phyloP scores from a whole-genome alignment of 495 filamentous ascomycete genomes.

The Corynascus novoguineensis region DNA sequence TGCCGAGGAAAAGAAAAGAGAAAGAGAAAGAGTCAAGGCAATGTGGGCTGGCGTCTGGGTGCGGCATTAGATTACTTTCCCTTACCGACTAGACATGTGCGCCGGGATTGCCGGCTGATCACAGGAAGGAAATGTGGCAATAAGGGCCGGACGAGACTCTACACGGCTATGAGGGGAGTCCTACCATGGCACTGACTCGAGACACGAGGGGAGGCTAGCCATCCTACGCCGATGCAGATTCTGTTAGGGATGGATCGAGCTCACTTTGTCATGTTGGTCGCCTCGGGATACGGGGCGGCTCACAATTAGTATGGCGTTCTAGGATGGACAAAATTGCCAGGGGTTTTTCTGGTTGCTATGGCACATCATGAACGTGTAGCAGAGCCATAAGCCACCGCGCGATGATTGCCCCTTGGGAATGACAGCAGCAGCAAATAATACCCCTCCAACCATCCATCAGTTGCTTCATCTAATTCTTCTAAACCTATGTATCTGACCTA shows the following conservation, averaged over 20 bases:
- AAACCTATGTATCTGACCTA: no score
- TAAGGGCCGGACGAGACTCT: neutral
- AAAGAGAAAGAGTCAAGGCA: neutral
- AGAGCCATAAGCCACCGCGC: neutral
- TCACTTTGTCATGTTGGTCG: neutral
- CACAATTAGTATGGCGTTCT: constrained; percentile 2
- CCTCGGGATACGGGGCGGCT: neutral
- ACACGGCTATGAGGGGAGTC: neutral
- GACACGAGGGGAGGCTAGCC: neutral
- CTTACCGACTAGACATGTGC: neutral
- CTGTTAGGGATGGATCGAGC: neutral
- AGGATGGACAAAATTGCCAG: constrained; percentile 8
- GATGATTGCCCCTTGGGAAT: neutral
- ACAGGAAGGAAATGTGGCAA: neutral
- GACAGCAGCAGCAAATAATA: constrained; percentile 1
- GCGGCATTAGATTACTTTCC: neutral
- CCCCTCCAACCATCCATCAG: neutral
- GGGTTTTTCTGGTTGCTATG: neutral
- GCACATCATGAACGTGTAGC: constrained; percentile 3
- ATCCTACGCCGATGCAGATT: neutral
- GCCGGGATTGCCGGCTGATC: neutral
- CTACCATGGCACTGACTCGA: neutral
- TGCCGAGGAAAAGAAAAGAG: no score
- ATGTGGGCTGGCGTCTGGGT: neutral
- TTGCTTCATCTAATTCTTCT: neutral